These are phyloP conservation scores for Tricharina praecox DNA, from an alignment of 495 filamentous ascomycete genomes.

Conservation along the genomic window DNA sequence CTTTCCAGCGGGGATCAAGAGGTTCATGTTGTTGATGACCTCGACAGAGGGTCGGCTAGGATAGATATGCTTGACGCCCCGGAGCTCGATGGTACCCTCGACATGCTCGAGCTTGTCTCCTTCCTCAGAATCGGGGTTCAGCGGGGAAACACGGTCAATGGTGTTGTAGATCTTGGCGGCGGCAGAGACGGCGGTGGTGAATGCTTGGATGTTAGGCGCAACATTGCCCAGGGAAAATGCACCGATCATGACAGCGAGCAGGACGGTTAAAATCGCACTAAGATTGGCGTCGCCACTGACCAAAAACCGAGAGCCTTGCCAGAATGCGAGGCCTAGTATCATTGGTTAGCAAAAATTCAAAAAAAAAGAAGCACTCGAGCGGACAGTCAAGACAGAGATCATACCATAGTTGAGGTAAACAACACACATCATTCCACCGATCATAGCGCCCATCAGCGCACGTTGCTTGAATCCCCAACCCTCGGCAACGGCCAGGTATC, in stretches of 20 bases:
- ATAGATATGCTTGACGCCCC: slow-evolving; percentile 78
- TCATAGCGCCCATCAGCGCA: slow-evolving; percentile 50
- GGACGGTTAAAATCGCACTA: slow-evolving; percentile 51
- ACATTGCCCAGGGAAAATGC: slow-evolving; percentile 84
- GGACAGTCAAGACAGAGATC: too few species aligned
- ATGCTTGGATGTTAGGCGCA: slow-evolving; percentile 68
- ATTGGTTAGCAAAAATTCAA: too few species aligned
- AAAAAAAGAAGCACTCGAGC: too few species aligned
- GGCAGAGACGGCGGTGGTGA: slow-evolving; percentile 64
- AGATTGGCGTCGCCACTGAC: slow-evolving; percentile 44
- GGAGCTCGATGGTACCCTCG: slow-evolving; percentile 64
- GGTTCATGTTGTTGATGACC: slow-evolving; percentile 65
- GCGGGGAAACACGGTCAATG: slow-evolving; percentile 75
- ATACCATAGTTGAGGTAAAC: slow-evolving; percentile 71
- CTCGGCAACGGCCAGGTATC: slow-evolving; percentile 53
- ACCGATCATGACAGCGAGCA: slow-evolving; percentile 80
- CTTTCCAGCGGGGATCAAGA: slow-evolving; percentile 74
- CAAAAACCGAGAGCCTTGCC: slow-evolving; percentile 75
- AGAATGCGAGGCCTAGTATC: slow-evolving; percentile 69
- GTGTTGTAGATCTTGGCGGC: slow-evolving; percentile 81
- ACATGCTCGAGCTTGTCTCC: slow-evolving; percentile 55
- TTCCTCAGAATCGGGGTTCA: slow-evolving; percentile 57
- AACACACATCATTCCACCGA: slow-evolving; percentile 63
- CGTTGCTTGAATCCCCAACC: slow-evolving; percentile 63
- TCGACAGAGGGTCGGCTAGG: slow-evolving; percentile 79